Base-by-base conservation (phyloP, 1,284 basidiomycete species). In the Irpex sp. region DNA sequence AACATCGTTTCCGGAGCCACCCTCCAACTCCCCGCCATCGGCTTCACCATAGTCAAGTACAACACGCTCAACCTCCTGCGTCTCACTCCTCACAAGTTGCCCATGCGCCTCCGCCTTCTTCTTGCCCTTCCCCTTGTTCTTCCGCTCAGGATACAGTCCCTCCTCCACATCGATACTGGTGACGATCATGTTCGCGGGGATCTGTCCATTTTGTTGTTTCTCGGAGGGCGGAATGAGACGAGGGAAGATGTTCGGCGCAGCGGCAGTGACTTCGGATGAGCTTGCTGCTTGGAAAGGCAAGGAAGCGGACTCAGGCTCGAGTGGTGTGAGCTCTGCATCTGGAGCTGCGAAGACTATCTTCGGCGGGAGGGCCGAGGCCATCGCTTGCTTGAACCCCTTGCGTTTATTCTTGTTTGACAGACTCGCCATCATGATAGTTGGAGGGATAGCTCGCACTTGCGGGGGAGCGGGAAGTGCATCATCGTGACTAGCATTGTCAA, bases 341-440 rank as follows among this genome's bases (percentile, higher is more conserved):
- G 50, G 50, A 3, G 57, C 55, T 21, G 56, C 31, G 67, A 91
- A 92, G n/a, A 86, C 75, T 61, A 91, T 88, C 70, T 84, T 89
- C 31, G 77, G 70, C 0, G 84, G 80, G 3, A 84, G 75, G 0
- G 80, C 77, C 9, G 70, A 77, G 0, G 72, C 65, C 72, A 89
- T 79, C 3, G 82, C 75, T 49, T 81, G 75, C 68, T 82, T 86
- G 74, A 87, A 90, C 9, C 84, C 86, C 63, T 83, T 87, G 58
- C 83, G 84, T 73, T 92, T 91, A 74, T 90, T 90, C 72, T 90
- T 91, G 70, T 90, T 91, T 57, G 83, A 79, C 13, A 90, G 74
- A 1, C 83, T 84, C 58, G 84, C 77, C 84, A 87, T 85, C 75
- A 83, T 81, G 55, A 81, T 60, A 0, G 70, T 63, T 2, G 67